Percentiles rank a stretch among this genome's conserved stretches.
Evolutionary conservation across 805 yeast species (phyloP).

Genomic region (Cyberlindnera mississippiensis): DNA sequence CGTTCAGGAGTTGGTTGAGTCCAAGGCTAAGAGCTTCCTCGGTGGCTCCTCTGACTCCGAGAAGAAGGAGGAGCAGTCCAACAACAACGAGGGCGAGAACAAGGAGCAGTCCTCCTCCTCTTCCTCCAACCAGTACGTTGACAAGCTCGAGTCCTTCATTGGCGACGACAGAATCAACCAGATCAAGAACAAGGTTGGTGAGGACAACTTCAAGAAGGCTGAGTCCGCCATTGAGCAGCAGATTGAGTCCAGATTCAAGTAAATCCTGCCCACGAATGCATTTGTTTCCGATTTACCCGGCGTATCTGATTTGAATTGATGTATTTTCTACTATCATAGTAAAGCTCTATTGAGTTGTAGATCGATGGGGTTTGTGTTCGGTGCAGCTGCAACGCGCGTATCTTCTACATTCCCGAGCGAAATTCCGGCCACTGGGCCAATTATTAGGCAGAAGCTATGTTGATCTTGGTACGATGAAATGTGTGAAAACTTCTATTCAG

Average conservation of each 20-base stretch:
- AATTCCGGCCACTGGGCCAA: no score
- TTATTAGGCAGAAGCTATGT: no score
- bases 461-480: no score
- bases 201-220: slow-evolving; percentile 28
- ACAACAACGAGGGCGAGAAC: not conserved
- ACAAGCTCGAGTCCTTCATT: slow-evolving; percentile 28
- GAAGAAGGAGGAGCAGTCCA: no score
- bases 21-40: slow-evolving; percentile 14
- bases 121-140: slow-evolving; percentile 22
- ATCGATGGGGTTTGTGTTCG: no score
- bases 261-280: not conserved
- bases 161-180: slow-evolving; percentile 30
- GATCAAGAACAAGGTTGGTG: slow-evolving; percentile 30
- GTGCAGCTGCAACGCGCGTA: no score
- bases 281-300: not conserved
- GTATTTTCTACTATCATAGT: no score
- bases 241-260: slow-evolving; percentile 19
- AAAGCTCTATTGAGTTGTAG: no score
- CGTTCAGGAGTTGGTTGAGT: slow-evolving; percentile 11
- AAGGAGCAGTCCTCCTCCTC: not conserved
- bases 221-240: slow-evolving; percentile 28
- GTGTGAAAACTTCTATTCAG: no score
- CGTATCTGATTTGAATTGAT: no score
- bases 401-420: no score
- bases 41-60: slow-evolving; percentile 5